Conservation (phyloP, 202 grass and related monocot species). For the Zizania palustris region DNA sequence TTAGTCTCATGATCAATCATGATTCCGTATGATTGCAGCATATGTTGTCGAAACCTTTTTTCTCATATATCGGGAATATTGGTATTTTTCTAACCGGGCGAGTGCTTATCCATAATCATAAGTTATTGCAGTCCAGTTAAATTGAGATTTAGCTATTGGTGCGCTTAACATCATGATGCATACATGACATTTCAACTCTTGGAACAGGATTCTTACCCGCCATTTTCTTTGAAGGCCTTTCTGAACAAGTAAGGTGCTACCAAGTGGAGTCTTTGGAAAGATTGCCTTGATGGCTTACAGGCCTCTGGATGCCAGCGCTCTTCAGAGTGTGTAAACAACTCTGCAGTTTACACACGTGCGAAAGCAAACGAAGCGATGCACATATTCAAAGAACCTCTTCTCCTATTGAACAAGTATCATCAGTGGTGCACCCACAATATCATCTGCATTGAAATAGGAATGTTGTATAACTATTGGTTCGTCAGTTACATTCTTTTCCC, state of each 20-base stretch:
- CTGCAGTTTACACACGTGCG: constrained; percentile 7
- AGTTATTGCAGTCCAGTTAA: constrained; percentile 5
- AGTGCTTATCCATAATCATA: not conserved
- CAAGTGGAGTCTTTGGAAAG: constrained; percentile 27
- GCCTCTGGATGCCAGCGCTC: not conserved
- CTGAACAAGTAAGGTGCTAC: constrained; percentile 68
- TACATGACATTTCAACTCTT: constrained; percentile 49
- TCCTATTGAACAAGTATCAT: not conserved
- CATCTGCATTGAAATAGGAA: constrained; percentile 17
- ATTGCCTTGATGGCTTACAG: not conserved
- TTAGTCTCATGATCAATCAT: not conserved
- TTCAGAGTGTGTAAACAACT: not conserved
- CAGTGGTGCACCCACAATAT: constrained; percentile 28
- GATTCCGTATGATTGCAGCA: not conserved
- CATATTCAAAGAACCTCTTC: constrained; percentile 33
- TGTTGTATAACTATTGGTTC: constrained; percentile 23
- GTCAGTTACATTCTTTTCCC: not conserved
- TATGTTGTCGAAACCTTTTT: not conserved
- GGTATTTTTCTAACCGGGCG: not conserved
- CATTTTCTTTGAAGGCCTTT: constrained; percentile 94
- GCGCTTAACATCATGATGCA: constrained; percentile 35
- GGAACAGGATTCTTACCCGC: constrained; percentile 78
- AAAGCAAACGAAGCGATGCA: constrained; percentile 8
- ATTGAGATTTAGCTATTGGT: constrained; percentile 19
- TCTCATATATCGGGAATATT: not conserved